These are phyloP conservation scores for Paxillus ammoniavirescens DNA, from an alignment of 768 basidiomycete genomes.

Conservation along the genomic window DNA sequence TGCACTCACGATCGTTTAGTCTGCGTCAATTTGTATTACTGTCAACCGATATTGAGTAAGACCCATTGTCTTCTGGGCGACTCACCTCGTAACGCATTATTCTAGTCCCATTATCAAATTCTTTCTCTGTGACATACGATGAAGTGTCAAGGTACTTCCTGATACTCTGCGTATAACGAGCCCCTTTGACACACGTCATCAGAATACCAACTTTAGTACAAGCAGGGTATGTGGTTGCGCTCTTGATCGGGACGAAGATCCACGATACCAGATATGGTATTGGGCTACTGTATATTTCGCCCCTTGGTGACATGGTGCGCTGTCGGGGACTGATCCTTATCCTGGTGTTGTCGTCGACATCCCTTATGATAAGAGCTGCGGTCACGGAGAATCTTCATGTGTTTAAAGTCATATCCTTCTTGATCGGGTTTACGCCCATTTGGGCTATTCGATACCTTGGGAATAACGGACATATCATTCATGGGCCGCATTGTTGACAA, in stretches of 20 bases:
- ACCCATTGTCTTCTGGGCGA: not conserved
- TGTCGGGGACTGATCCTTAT: conserved; percentile 43
- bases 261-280: conserved; percentile 52
- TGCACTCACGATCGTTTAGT: not conserved
- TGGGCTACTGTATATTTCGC: conserved; percentile 70
- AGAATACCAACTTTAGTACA: conserved; percentile 65
- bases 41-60: conserved; percentile 73
- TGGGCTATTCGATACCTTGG: conserved; percentile 53
- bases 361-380: conserved; percentile 69
- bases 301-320: conserved; percentile 78
- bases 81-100: not conserved
- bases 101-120: conserved; percentile 28
- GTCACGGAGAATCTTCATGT: conserved; percentile 53
- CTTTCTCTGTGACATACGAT: conserved; percentile 22
- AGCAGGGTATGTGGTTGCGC: conserved; percentile 47
- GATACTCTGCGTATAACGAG: not conserved
- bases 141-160: conserved; percentile 29
- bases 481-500: conserved; percentile 65
- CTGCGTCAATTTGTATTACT: conserved; percentile 77
- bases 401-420: conserved; percentile 65
- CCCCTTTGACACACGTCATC: conserved; percentile 3
- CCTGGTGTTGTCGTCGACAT: conserved; percentile 50
- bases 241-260: not conserved
- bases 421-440: conserved; percentile 57
- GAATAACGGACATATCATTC: conserved; percentile 63